Evolutionary conservation across 441 rosid genomes (phyloP).

Genomic region (Manihot esculenta): DNA sequence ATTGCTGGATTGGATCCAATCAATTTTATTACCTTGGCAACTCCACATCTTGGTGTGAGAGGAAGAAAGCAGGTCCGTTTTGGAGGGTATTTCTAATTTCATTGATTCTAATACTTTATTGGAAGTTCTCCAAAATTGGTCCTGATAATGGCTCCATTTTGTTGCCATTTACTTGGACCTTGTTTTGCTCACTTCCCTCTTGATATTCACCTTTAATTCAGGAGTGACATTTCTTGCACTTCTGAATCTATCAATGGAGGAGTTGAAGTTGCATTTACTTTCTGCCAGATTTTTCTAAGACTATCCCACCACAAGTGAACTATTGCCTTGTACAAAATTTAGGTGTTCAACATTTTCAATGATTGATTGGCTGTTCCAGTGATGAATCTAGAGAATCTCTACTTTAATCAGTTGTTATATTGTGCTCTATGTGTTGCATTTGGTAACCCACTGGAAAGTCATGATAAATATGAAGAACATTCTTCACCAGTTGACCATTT

Average conservation of each 20-base stretch:
- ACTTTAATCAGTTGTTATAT: neutral
- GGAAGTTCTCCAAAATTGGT: neutral
- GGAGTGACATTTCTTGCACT: neutral
- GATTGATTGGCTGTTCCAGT: neutral
- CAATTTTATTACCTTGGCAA: constrained; percentile 90
- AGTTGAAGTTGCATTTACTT: neutral
- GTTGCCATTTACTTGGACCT: neutral
- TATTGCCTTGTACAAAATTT: neutral
- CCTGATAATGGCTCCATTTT: neutral
- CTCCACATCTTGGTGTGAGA: constrained; percentile 96
- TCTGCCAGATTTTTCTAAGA: neutral
- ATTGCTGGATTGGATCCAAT: constrained; percentile 88
- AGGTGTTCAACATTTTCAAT: neutral
- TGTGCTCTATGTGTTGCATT: too few species aligned
- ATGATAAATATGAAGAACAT: too few species aligned
- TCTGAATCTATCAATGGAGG: neutral
- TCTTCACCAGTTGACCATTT: too few species aligned
- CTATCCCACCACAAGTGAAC: neutral
- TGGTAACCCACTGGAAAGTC: too few species aligned
- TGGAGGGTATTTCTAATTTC: constrained; percentile 15
- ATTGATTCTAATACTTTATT: neutral
- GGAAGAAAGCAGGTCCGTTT: constrained; percentile 85
- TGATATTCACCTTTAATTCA: neutral
- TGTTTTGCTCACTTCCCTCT: neutral
- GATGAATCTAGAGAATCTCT: neutral